phyloP scores from a whole-genome alignment of 169 alveolate species.

The Amoebophrya sp. region DNA sequence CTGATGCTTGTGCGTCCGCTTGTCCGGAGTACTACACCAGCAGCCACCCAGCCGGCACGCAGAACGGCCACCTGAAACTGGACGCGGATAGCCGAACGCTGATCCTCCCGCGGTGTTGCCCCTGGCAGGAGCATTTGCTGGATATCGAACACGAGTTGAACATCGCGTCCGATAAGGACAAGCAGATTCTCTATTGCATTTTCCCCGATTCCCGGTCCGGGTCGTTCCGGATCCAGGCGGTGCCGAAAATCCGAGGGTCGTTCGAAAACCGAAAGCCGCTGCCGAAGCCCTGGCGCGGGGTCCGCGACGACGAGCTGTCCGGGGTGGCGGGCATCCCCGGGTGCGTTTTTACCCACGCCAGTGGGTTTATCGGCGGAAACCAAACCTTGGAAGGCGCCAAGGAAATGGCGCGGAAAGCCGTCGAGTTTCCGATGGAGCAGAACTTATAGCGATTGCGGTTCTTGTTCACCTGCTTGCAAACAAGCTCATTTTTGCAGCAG shows the following conservation, averaged over 20 bases:
- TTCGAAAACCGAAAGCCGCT: neutral
- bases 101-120: neutral
- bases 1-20: neutral
- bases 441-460: too few relatives aligned
- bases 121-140: slow-evolving; percentile 16
- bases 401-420: neutral
- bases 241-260: neutral
- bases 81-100: neutral
- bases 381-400: neutral
- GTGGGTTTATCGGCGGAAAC: slow-evolving; percentile 1
- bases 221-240: neutral
- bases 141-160: neutral
- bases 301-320: neutral
- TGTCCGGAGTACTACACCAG: too few relatives aligned
- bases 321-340: slow-evolving; percentile 10
- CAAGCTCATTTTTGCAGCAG: too few relatives aligned
- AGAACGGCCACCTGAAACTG: too few relatives aligned
- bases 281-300: slow-evolving; percentile 18
- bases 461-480: too few relatives aligned
- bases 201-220: neutral
- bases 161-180: neutral
- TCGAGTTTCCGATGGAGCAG: neutral
- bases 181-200: neutral
- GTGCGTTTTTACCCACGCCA: neutral
- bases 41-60: too few relatives aligned